Base-by-base conservation (phyloP, 139 green algal species). In the Micractinium sp. region DNA sequence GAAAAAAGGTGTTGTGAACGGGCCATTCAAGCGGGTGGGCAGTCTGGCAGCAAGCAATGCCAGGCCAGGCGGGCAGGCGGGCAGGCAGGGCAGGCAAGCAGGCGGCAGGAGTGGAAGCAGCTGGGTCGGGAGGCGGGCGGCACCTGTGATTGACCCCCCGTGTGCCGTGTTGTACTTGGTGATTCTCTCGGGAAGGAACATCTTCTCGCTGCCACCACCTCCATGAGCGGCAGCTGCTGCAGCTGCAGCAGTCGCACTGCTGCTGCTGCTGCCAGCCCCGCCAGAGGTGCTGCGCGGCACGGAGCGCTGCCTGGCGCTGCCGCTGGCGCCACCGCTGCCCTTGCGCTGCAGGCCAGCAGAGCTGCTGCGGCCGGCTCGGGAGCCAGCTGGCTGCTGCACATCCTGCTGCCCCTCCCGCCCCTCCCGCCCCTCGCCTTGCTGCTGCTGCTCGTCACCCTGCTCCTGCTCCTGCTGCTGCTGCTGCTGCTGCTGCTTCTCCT, bases 101-200 rank as follows among this genome's bases (percentile, higher is more conserved):
- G 63, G 63, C 63, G 14, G 63, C 63, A 5, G 63, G 2, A 5
- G 20, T 71, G 63, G 20, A 2, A 2, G 14, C 63, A 71, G 63
- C 12, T 71, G 63, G 63, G 20, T 5, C 12, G 22, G 63, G 20
- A 71, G 63, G 20, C 63, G 63, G 63, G 3, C 0, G 5, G 67
- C 38, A 81, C 83, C 83, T 79, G 83, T 90, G 87, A 86, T 85
- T 38, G 74, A 67, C 3, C 86, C 86, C 15, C n/a, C 86, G 29
- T 89, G 86, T 19, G 86, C 86, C 13, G 75, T 89, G 56, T 27
- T 61, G 61, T 85, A 89, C 76, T 85, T 89, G 53, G 75, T 66
- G 3, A 85, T 60, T 35, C 35, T 35, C 13, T 90, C 86, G 2
- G 86, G 86, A 63, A 90, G 78, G 36, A 86, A 85, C 86, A 90